A percentile compares a stretch with the other conserved stretches of the same genome.
These are phyloP conservation scores for Hypoxylon crocopeplum DNA, from an alignment of 495 filamentous ascomycete genomes.

Conservation along the genomic window DNA sequence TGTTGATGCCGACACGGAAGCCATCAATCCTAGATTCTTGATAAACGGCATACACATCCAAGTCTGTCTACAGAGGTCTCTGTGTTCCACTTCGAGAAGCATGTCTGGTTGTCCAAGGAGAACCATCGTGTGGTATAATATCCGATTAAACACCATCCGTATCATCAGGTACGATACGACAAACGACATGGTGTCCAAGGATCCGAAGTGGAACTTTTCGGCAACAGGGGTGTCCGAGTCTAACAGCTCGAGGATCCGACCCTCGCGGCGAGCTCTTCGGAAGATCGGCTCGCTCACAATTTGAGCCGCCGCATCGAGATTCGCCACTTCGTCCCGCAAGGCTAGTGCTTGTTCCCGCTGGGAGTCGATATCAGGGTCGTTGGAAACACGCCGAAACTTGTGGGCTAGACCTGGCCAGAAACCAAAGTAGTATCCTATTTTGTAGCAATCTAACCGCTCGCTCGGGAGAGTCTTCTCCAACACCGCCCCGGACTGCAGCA, in stretches of 20 bases:
- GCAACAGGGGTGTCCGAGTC: slow-evolving; percentile 9
- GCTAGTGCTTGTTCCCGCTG: slow-evolving; percentile 1
- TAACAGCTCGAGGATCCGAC: slow-evolving; percentile 5
- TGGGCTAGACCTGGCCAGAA: slow-evolving; percentile 19
- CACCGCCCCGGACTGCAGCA: neutral
- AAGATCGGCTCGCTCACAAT: slow-evolving; percentile 7
- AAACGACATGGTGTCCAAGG: slow-evolving; percentile 9
- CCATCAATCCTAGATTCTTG: slow-evolving; percentile 1
- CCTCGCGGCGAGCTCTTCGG: neutral
- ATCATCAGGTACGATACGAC: slow-evolving; percentile 22
- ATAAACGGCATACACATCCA: slow-evolving; percentile 31
- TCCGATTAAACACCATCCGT: slow-evolving; percentile 11
- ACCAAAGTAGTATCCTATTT: slow-evolving; percentile 20
- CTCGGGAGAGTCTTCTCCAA: neutral
- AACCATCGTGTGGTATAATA: neutral
- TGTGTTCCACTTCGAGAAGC: slow-evolving; percentile 6
- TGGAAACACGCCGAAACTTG: neutral
- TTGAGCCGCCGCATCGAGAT: neutral
- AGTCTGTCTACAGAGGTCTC: slow-evolving; percentile 1
- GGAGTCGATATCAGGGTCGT: slow-evolving; percentile 2
- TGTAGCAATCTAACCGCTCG: slow-evolving; percentile 12
- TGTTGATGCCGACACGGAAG: neutral
- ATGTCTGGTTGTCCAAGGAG: slow-evolving; percentile 4
- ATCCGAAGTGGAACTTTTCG: slow-evolving; percentile 15
- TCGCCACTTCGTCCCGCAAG: slow-evolving; percentile 1